A percentile compares a stretch with the other conserved stretches of the same genome.
Conservation (phyloP, 805 yeast genomes). For the Candida pseudofarinosa region DNA sequence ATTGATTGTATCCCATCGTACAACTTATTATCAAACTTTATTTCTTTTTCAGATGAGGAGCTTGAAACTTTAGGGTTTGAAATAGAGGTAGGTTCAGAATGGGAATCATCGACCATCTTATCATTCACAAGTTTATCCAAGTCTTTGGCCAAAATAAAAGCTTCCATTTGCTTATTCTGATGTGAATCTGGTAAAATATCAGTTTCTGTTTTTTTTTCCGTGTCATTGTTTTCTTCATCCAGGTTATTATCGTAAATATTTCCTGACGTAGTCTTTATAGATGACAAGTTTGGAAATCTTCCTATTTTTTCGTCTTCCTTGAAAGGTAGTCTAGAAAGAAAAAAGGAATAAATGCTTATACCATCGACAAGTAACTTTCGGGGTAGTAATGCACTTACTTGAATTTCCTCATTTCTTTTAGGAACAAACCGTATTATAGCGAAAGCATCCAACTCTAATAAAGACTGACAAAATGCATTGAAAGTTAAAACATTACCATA, state of each 20-base stretch:
- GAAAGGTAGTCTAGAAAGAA: slow-evolving; percentile 59
- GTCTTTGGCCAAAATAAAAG: slow-evolving; percentile 23
- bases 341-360: slow-evolving; percentile 35
- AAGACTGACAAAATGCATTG: slow-evolving; percentile 43
- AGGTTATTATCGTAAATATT: background rate
- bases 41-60: background rate
- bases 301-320: slow-evolving; percentile 71
- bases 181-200: slow-evolving; percentile 5
- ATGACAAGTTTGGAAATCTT: slow-evolving; percentile 35
- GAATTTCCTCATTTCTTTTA: slow-evolving; percentile 44
- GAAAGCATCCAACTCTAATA: slow-evolving; percentile 43
- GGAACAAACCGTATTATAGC: slow-evolving; percentile 65
- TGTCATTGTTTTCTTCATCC: slow-evolving; percentile 1
- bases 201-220: slow-evolving; percentile 3
- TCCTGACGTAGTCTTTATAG: slow-evolving; percentile 5
- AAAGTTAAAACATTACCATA: slow-evolving; percentile 32
- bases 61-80: background rate
- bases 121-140: slow-evolving; percentile 13
- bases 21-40: background rate
- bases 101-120: background rate
- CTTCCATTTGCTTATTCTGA: slow-evolving; percentile 27
- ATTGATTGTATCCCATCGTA: slow-evolving; percentile 9
- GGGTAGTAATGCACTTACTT: slow-evolving; percentile 55
- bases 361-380: slow-evolving; percentile 4
- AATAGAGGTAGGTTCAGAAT: background rate